Evolutionary conservation across 768 basidiomycete species (phyloP), one percentile per base, ranked within the genome.

Genomic region (Lactarius trivialis): DNA sequence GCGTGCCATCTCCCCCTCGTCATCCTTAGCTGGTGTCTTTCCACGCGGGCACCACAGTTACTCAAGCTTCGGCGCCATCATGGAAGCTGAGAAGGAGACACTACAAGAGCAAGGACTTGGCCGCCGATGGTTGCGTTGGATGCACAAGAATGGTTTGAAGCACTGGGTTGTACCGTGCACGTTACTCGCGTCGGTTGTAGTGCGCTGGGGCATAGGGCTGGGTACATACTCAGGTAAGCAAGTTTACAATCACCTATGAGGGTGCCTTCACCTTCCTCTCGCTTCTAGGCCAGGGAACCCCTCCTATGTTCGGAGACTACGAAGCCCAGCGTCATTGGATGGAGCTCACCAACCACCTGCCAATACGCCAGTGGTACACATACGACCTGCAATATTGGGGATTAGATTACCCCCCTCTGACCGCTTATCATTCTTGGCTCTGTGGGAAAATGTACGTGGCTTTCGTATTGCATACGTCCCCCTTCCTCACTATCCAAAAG

Each of bases 311-410:
- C 66, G 93, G 93, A 3, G 93, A 96, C 74, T 96, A 91, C 68
- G 93, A 96, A 72, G 93, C 93, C 0, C 93, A 95, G 70, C 78
- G 93, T 57, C 93, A 95, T 73, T 96, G 93, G 93, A 91, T 96
- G 90, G 93, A 95, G 68, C 71, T 96, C 41, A 92, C 91, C 3
- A 73, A 85, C 28, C 88, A 94, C 70, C 76, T 93, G 0, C 90
- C 93, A 0, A 68, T 83, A 21, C 75, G 75, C 15, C 75, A 87
- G 64, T 98, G 95, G 95, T 98, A 98, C 73, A 85, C 76, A 1
- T 91, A 93, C 72, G 91, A 96, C 69, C 78, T 91, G 33, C 82
- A 83, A 37, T 96, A 96, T 70, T 98, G 95, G 95, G 92, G 92
- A 0, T 78, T 98, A 55, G 95, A 98, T 73, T 98, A 98, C 75